These are phyloP conservation scores for Xerocomus brunneocitrinus DNA, from an alignment of 768 basidiomycete species.

Conservation along the genomic window DNA sequence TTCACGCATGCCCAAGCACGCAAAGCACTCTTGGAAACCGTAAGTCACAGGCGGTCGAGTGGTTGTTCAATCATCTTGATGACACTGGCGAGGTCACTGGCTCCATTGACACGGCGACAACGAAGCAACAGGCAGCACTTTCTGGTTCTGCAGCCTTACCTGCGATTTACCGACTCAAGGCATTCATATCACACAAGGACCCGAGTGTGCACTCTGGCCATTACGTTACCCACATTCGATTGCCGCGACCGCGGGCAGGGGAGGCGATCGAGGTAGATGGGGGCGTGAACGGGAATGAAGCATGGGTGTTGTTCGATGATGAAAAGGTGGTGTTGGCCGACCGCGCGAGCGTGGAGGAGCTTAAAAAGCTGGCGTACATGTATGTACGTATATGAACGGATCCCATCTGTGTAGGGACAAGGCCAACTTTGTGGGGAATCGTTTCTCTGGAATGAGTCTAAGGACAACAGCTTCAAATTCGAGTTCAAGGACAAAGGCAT, in stretches of 20 bases:
- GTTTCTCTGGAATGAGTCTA: no score
- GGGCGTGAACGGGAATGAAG: conserved; percentile 32
- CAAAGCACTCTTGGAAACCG: conserved; percentile 86
- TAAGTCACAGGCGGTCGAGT: conserved; percentile 56
- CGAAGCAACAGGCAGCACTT: conserved; percentile 17
- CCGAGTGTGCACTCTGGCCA: conserved; percentile 93
- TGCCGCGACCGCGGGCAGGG: conserved; percentile 3
- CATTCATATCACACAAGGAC: conserved; percentile 97
- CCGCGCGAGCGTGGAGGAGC: conserved; percentile 65
- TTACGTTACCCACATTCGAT: conserved; percentile 78
- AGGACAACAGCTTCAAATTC: no score
- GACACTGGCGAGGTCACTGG: conserved; percentile 64
- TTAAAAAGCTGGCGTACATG: conserved; percentile 87
- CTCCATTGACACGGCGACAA: conserved; percentile 19
- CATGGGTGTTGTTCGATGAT: conserved; percentile 92
- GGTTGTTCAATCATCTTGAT: conserved; percentile 92
- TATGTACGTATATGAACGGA: conserved; percentile 88
- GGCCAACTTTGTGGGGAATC: no score
- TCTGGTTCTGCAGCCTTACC: conserved; percentile 63
- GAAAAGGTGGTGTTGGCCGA: conserved; percentile 94
- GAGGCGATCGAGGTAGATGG: conserved; percentile 29
- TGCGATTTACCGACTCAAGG: conserved; percentile 76
- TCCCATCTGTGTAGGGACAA: background rate
- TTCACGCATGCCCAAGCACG: conserved; percentile 78
- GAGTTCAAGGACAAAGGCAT: no score